These are phyloP conservation scores for Phlegmacium glaucopus DNA, from an alignment of 768 basidiomycete species.

Conservation along the genomic window DNA sequence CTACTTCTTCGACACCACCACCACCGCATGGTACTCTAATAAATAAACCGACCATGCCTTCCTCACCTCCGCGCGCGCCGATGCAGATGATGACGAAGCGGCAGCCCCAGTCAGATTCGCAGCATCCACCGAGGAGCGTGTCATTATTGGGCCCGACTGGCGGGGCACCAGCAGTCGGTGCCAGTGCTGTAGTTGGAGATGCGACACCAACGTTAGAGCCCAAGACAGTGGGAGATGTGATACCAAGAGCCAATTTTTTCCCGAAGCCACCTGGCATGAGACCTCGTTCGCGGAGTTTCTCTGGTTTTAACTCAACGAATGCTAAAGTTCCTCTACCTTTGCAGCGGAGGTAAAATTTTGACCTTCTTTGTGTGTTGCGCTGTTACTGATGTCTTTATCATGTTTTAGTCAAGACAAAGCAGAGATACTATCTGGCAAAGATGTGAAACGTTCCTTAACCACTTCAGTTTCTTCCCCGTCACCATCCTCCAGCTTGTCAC, in stretches of 20 bases:
- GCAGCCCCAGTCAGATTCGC: not conserved
- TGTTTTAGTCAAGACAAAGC: constrained; percentile 25
- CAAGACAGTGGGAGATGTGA: constrained; percentile 17
- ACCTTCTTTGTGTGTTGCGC: not conserved
- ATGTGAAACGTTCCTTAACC: constrained; percentile 21
- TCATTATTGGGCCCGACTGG: constrained; percentile 2
- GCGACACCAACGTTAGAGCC: not conserved
- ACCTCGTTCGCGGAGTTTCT: constrained; percentile 77
- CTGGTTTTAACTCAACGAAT: constrained; percentile 49
- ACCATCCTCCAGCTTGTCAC: constrained; percentile 9
- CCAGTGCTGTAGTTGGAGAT: not conserved
- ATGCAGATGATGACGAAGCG: constrained; percentile 12
- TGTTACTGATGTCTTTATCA: constrained; percentile 1
- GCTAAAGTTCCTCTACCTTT: constrained; percentile 27
- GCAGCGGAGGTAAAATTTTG: constrained; percentile 23
- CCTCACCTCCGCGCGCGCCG: constrained; percentile 5
- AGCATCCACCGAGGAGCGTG: constrained; percentile 4
- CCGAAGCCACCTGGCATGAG: constrained; percentile 50
- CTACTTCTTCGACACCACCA: not conserved
- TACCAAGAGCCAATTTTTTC: constrained; percentile 63
- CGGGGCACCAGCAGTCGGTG: constrained; percentile 2
- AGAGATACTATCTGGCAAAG: constrained; percentile 18
- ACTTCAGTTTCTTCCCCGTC: constrained; percentile 10
- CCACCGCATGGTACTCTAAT: not conserved
- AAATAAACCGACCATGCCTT: not conserved